A percentile compares a stretch with the other conserved stretches of the same genome.
These are phyloP conservation scores for Capsella bursapastoris DNA, from an alignment of 345 rosid species.

Conservation along the genomic window DNA sequence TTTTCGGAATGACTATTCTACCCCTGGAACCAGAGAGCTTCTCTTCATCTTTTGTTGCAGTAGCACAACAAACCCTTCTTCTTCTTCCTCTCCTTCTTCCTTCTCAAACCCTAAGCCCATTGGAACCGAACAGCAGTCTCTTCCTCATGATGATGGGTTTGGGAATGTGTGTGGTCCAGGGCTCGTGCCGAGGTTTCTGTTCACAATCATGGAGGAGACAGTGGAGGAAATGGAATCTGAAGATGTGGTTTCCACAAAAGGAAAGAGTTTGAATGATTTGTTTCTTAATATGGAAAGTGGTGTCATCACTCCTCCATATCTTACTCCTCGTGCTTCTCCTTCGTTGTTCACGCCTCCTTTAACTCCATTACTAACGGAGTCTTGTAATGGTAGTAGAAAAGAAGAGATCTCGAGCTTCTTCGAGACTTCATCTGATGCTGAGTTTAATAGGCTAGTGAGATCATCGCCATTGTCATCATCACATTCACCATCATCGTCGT, in stretches of 20 bases:
- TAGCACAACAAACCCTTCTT: conserved; percentile 45
- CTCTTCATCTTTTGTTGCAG: conserved; percentile 77
- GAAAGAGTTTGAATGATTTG: conserved; percentile 77
- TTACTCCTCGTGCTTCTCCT: conserved; percentile 93
- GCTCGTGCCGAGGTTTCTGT: conserved; percentile 73
- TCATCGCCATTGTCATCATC: conserved; percentile 81
- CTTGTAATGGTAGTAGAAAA: conserved; percentile 40
- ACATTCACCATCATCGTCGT: conserved; percentile 86
- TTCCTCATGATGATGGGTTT: conserved; percentile 23
- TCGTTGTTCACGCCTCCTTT: conserved; percentile 88
- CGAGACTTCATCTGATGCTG: conserved; percentile 76
- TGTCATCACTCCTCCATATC: conserved; percentile 69
- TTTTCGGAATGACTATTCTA: conserved; percentile 55
- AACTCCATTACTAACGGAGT: conserved; percentile 58
- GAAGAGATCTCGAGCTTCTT: conserved; percentile 57
- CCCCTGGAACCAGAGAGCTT: conserved; percentile 72
- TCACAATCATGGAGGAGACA: conserved; percentile 90
- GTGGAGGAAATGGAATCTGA: conserved; percentile 87
- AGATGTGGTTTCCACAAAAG: conserved; percentile 63
- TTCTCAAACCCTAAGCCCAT: conserved; percentile 43
- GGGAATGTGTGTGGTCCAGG: conserved; percentile 54
- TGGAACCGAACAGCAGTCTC: conserved; percentile 49
- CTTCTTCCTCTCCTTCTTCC: conserved; percentile 47
- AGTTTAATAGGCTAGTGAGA: conserved; percentile 63
- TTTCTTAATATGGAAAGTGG: conserved; percentile 61